Evolutionary conservation across 164 flowering plant genomes (phyloP), one percentile per base, ranked within the genome.

Genomic region (Macadamia integrifolia): DNA sequence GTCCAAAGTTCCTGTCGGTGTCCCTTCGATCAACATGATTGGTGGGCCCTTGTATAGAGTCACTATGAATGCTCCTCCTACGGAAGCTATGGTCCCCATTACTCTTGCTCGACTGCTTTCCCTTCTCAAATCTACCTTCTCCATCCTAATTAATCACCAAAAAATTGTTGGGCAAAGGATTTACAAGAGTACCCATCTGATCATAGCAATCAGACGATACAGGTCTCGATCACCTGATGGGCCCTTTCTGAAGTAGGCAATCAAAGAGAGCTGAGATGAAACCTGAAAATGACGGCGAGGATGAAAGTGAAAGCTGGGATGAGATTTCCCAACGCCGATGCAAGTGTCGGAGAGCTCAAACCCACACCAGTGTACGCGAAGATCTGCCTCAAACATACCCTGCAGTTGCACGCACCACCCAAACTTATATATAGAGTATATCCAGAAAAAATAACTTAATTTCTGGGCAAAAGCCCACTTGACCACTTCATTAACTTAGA

Each of bases 331-430:
- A 80, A 60, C 6, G 85, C 83, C 30, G 87, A 79, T 12, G 67
- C 73, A 65, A 85, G 84, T 31, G 84, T 82, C 9, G 89, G 87
- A 32, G 87, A 85, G 48, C 89, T 82, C 61, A 73, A 83, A 43
- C 50, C 67, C 5, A 83, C 40, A 43, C 85, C 89, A 50, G 78
- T 74, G 73, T 56, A 75, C 9, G 69, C 67, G 65, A 71, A 74
- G 49, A 67, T 69, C 71, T 76, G 78, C 75, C 62, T 60, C 52
- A 76, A 10, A 49, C 73, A 71, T 13, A 71, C 74, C 71, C 80
- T 80, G 71, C 76, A 43, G 6, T 5, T 5, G 6, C 6, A 43
- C 6, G 9, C 23, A 23, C 23, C 23, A 0, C 23, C 9, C 23
- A 23, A 23, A 23, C 50, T 46, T 46, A 3, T 10, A 1, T 23